Percentiles rank a stretch among this genome's conserved stretches.
Evolutionary conservation across 768 basidiomycete species (phyloP).

Genomic region (Lanmaoa rubissima): DNA sequence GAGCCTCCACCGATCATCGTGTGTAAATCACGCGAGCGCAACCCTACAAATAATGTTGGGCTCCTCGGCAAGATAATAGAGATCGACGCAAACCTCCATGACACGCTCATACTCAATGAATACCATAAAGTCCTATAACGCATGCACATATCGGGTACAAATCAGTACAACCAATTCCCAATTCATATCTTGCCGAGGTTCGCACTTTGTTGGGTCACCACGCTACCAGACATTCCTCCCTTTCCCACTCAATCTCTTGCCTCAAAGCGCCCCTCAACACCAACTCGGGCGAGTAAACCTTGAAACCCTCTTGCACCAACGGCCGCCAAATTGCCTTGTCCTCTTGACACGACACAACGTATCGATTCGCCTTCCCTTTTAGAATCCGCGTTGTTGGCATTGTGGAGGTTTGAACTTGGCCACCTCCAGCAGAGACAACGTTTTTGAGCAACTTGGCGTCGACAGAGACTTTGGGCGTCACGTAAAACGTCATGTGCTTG

Average conservation of each 20-base stretch:
- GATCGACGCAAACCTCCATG: background rate
- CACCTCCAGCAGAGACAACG: constrained; percentile 69
- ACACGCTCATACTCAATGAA: background rate
- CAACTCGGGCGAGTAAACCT: constrained; percentile 70
- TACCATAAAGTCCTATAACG: background rate
- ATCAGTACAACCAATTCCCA: background rate
- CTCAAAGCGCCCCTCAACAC: constrained; percentile 60
- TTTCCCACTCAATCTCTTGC: constrained; percentile 68
- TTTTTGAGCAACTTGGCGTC: constrained; percentile 63
- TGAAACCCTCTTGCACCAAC: constrained; percentile 46
- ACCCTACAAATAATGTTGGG: too few species aligned
- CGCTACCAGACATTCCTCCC: constrained; percentile 26
- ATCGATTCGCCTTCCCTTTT: constrained; percentile 46
- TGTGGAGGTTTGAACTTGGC: constrained; percentile 53
- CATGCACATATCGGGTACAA: background rate
- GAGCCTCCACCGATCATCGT: too few species aligned
- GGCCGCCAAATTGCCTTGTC: constrained; percentile 69
- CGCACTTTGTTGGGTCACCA: constrained; percentile 1
- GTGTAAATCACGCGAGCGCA: too few species aligned
- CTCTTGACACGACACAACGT: constrained; percentile 64
- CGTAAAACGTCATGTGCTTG: constrained; percentile 65
- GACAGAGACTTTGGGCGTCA: constrained; percentile 63
- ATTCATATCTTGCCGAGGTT: background rate
- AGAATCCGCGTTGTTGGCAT: constrained; percentile 57
- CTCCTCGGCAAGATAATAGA: background rate